A percentile compares a stretch with the other conserved stretches of the same genome.
phyloP scores from a whole-genome alignment of 257 asterid genomes.

The Voacanga thouarsii region DNA sequence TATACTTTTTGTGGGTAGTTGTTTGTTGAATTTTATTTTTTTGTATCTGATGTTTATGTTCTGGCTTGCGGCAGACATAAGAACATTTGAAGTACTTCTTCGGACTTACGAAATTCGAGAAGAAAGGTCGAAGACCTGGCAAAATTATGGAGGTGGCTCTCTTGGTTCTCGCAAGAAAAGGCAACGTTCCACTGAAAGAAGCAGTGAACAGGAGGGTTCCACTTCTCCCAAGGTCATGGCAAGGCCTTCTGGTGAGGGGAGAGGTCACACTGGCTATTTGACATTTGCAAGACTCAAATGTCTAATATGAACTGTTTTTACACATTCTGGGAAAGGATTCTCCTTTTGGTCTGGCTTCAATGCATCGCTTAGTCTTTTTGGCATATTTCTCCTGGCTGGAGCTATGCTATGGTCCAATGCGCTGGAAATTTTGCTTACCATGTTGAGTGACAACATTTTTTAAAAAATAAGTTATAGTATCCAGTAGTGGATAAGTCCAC shows the following conservation, averaged over 20 bases:
- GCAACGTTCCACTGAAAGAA: conserved; percentile 39
- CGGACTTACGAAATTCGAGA: conserved; percentile 76
- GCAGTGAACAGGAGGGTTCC: conserved; percentile 41
- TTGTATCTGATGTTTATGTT: conserved; percentile 10
- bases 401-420: no score
- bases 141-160: conserved; percentile 44
- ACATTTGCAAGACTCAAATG: conserved; percentile 86
- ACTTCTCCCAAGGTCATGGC: conserved; percentile 47
- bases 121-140: conserved; percentile 53
- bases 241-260: conserved; percentile 67
- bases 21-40: not conserved
- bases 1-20: not conserved
- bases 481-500: no score
- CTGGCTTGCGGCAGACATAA: conserved; percentile 48
- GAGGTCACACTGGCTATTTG: conserved; percentile 94
- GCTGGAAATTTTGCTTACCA: no score
- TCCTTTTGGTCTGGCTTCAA: no score
- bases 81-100: conserved; percentile 88
- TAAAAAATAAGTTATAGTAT: no score
- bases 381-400: no score
- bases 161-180: conserved; percentile 63
- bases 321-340: not conserved
- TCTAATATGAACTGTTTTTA: conserved; percentile 18
- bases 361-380: no score
- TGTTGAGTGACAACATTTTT: no score